phyloP scores from a whole-genome alignment of 805 yeast genomes.

The Candida tallmaniae region DNA sequence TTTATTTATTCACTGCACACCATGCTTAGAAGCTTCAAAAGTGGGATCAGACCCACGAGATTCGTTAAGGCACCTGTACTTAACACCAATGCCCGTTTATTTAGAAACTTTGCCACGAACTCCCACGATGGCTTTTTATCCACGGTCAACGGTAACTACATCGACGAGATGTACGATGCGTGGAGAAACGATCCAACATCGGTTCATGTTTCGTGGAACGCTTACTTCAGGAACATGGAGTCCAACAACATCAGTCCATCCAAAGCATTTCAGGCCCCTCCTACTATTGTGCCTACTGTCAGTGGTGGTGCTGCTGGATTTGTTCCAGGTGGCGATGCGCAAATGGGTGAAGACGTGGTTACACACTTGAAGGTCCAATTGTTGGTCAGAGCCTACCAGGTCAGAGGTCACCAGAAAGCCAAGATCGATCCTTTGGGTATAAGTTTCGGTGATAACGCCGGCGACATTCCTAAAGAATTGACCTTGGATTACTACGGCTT shows the following conservation, averaged over 20 bases:
- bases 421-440: slow-evolving; percentile 93
- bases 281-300: slow-evolving; percentile 79
- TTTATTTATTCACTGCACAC: slow-evolving; percentile 3
- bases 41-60: slow-evolving; percentile 31
- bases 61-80: slow-evolving; percentile 22
- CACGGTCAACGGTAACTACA: slow-evolving; percentile 81
- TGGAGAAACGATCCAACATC: slow-evolving; percentile 88
- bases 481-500: slow-evolving; percentile 91
- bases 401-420: slow-evolving; percentile 95
- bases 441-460: slow-evolving; percentile 67
- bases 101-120: slow-evolving; percentile 6
- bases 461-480: slow-evolving; percentile 71
- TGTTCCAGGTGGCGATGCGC: slow-evolving; percentile 44
- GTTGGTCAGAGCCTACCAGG: slow-evolving; percentile 97
- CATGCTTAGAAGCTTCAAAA: slow-evolving; percentile 43
- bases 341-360: slow-evolving; percentile 57
- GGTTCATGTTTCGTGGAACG: slow-evolving; percentile 96
- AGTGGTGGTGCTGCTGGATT: slow-evolving; percentile 69
- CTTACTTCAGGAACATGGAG: slow-evolving; percentile 89
- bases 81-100: background rate
- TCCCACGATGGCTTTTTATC: slow-evolving; percentile 72
- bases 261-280: slow-evolving; percentile 85
- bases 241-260: slow-evolving; percentile 64
- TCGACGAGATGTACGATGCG: slow-evolving; percentile 96
- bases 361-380: slow-evolving; percentile 93